Evolutionary conservation across 768 basidiomycete species (phyloP), one percentile per base, ranked within the genome.

Genomic region (Nevesoporus exiguus): DNA sequence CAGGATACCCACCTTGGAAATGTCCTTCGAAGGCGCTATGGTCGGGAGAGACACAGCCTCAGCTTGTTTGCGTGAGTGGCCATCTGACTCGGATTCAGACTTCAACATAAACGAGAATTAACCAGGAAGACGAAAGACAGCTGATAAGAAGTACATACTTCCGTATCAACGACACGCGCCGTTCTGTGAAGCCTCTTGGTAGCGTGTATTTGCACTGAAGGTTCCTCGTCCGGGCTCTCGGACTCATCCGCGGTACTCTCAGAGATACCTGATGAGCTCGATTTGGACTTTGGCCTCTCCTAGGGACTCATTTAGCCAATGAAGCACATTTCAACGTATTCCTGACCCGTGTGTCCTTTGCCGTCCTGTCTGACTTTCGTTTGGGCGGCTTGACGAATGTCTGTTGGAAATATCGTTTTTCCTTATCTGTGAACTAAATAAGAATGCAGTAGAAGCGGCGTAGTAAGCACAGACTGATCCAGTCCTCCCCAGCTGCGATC

Each of bases 391-490:
- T 68, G 36, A 53, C 47, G 45, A 71, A 70, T 13, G 62, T 70
- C 48, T 62, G 50, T 7, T 59, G 55, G 47, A 75, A 79, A 47
- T 60, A 71, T 22, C 61, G 55, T 59, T 76, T 78, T 61, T 79
- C 78, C 37, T 65, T 67, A 27, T 65, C 77, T 79, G 48, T 21
- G 49, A 34, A 0, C 34, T 15, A 8, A 19, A 21, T 65, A 17
- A 59, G 31, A 24, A 41, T 30, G 10, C 30, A 14, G 15, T 24
- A 17, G 22, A 27, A 24, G 41, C n/a, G 29, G 10, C 13, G 9
- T 5, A 27, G 22, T 11, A 24, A 49, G 44, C 9, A 62, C 63
- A 55, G 46, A 88, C 88, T 67, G 21, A 88, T 88, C 86, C 86
- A 89, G 14, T 69, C 66, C 11, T 72, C 59, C 0, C 64, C 61